Base-by-base conservation (phyloP, 495 filamentous ascomycete genomes). In the Jackrogersella multiformis region DNA sequence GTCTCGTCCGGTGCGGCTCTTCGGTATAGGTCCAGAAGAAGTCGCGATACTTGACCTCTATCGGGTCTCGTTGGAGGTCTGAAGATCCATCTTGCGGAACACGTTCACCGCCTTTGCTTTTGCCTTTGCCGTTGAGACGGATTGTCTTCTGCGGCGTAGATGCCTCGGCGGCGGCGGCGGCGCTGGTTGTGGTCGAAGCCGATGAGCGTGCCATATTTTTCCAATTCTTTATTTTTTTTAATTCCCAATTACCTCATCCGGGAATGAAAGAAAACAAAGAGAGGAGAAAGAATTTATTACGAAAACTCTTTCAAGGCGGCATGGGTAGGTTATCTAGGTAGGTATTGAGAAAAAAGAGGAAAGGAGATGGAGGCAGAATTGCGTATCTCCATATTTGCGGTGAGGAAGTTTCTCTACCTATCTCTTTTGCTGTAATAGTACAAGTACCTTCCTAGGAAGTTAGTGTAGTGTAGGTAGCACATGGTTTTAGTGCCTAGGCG, bases 11-110 rank as follows among this genome's bases (percentile, higher is more conserved):
- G 78, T 99, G 96, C 41, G 96, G 96, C 79, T 99, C 96, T 79
- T 99, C 96, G 7, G 95, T 97, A 70, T 98, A 97, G 24, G 96
- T 97, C 96, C 96, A 97, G 78, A 93, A 85, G 74, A 87, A 87
- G 75, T 87, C 81, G 45, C 76, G 76, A 70, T 80, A 77, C 46
- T 74, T 78, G 18, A 73, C 68, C 63, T 82, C 80, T 65, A 79
- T 59, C 12, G 77, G 73, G 24, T 78, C 75, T 56, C 67, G 65
- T 15, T 70, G 57, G 8, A 58, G 34, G 23, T 64, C 65, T 20
- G 60, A 23, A 36, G 51, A 45, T 53, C 34, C 61, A 59, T 68
- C 60, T 44, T 55, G 62, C 28, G 42, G 61, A 38, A 32, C 49
- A 2, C 42, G 21, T 13, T 58, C 41, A 4, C 9, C 49, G 1